phyloP scores from a whole-genome alignment of 805 yeast species.

The Barnettozyma wickerhamii region DNA sequence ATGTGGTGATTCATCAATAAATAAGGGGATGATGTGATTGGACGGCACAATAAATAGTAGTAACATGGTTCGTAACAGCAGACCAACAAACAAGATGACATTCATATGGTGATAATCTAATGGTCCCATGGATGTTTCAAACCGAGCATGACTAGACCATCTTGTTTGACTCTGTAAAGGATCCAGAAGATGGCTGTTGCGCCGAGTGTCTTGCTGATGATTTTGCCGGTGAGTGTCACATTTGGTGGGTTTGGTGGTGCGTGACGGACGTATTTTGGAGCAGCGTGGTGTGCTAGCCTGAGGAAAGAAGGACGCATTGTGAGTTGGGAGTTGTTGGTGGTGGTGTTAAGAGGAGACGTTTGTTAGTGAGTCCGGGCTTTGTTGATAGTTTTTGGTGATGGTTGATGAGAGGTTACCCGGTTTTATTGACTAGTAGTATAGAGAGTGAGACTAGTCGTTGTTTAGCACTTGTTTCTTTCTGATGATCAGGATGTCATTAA shows the following conservation, averaged over 20 bases:
- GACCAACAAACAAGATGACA: background rate
- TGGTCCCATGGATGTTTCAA: constrained; percentile 42
- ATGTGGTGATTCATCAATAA: background rate
- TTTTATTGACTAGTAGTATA: too few species aligned
- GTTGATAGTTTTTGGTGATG: too few species aligned
- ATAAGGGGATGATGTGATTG: too few species aligned
- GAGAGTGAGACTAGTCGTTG: too few species aligned
- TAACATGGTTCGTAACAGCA: too few species aligned
- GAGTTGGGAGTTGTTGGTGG: background rate
- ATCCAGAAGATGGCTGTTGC: constrained; percentile 91
- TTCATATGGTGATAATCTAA: too few species aligned
- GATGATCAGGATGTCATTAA: too few species aligned
- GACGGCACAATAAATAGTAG: too few species aligned
- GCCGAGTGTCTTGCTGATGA: constrained; percentile 65
- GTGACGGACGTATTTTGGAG: constrained; percentile 36
- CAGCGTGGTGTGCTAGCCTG: constrained; percentile 13
- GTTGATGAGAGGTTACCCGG: too few species aligned
- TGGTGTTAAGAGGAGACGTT: too few species aligned
- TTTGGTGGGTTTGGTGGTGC: constrained; percentile 66
- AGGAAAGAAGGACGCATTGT: constrained; percentile 14
- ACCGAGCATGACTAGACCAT: constrained; percentile 55
- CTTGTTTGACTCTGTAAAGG: constrained; percentile 74
- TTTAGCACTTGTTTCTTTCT: too few species aligned
- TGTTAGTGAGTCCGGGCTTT: too few species aligned
- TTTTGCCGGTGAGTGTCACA: constrained; percentile 50